Conservation (phyloP, 768 basidiomycete genomes). For the Leccinum incarnatum region DNA sequence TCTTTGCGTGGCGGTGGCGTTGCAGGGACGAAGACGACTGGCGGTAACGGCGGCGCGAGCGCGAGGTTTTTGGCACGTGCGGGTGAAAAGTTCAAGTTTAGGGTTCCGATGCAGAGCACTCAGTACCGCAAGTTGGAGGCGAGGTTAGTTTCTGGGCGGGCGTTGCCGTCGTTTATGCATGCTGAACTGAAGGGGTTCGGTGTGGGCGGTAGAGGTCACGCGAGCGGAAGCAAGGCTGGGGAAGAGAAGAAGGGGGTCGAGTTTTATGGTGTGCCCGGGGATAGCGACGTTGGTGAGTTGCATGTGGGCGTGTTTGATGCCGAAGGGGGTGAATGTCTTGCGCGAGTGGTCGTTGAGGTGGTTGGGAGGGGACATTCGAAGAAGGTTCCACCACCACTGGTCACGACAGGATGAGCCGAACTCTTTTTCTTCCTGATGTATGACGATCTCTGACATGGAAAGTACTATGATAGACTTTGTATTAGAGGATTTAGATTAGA, state of each 20-base stretch:
- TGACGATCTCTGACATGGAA: conserved; percentile 3
- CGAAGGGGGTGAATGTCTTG: conserved; percentile 51
- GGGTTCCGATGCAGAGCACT: conserved; percentile 41
- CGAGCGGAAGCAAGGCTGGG: conserved; percentile 20
- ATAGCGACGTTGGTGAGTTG: conserved; percentile 51
- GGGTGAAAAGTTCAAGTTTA: conserved; percentile 60
- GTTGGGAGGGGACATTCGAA: conserved; percentile 32
- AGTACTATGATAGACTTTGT: not conserved
- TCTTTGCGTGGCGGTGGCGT: conserved; percentile 41
- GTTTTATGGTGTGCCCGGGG: conserved; percentile 51
- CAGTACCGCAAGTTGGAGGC: conserved; percentile 43
- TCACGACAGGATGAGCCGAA: conserved; percentile 27
- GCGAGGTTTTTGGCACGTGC: conserved; percentile 49
- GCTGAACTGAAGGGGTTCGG: conserved; percentile 43
- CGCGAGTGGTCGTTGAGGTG: conserved; percentile 56
- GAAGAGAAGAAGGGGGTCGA: conserved; percentile 51
- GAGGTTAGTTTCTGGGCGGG: conserved; percentile 48
- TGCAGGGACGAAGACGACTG: conserved; percentile 24
- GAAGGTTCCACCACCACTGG: conserved; percentile 17
- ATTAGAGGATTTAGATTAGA: not conserved
- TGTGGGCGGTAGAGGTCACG: not conserved
- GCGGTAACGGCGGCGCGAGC: conserved; percentile 4
- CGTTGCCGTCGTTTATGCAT: conserved; percentile 55
- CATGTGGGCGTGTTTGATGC: conserved; percentile 54
- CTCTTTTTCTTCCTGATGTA: conserved; percentile 6